A percentile compares a stretch with the other conserved stretches of the same genome.
These are phyloP conservation scores for Verticillium nonalfalfae DNA, from an alignment of 2,329 filamentous ascomycete species.

Conservation along the genomic window DNA sequence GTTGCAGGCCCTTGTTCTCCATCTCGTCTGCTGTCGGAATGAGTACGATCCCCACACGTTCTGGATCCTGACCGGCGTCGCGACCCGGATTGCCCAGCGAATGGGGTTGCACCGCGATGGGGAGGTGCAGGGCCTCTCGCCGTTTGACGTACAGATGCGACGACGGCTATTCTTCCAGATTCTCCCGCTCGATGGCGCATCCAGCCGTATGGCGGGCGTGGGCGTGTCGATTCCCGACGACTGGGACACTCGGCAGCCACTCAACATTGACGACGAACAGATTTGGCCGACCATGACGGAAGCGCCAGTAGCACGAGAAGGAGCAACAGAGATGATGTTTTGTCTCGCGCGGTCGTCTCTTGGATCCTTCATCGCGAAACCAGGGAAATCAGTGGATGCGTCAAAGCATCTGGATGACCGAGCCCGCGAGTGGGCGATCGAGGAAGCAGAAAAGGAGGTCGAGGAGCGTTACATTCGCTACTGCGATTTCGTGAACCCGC, in stretches of 20 bases:
- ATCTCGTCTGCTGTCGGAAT: slow-evolving; percentile 30
- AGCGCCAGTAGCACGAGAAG: slow-evolving; percentile 16
- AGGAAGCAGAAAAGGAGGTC: slow-evolving; percentile 31
- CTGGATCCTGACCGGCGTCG: slow-evolving; percentile 37
- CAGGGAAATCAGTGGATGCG: neutral
- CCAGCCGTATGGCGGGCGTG: slow-evolving; percentile 17
- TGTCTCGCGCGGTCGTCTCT: slow-evolving; percentile 29
- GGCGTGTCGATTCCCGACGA: slow-evolving; percentile 7
- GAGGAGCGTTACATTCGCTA: slow-evolving; percentile 35
- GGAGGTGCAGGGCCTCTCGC: slow-evolving; percentile 17
- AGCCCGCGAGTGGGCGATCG: slow-evolving; percentile 23
- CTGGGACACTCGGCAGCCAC: slow-evolving; percentile 23
- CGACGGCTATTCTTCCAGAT: slow-evolving; percentile 49
- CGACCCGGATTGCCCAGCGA: slow-evolving; percentile 44
- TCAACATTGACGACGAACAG: slow-evolving; percentile 31
- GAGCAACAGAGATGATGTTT: slow-evolving; percentile 28
- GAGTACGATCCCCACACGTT: slow-evolving; percentile 38
- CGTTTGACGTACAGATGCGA: slow-evolving; percentile 45
- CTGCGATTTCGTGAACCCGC: slow-evolving; percentile 32
- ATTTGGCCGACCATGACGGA: slow-evolving; percentile 28
- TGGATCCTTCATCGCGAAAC: slow-evolving; percentile 28
- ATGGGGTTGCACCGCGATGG: slow-evolving; percentile 46
- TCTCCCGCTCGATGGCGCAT: slow-evolving; percentile 27
- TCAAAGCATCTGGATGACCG: slow-evolving; percentile 1
- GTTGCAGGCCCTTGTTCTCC: slow-evolving; percentile 45